Evolutionary conservation across 1,284 basidiomycete species (phyloP), one percentile per base, ranked within the genome.

Genomic region (Pterula multifida): DNA sequence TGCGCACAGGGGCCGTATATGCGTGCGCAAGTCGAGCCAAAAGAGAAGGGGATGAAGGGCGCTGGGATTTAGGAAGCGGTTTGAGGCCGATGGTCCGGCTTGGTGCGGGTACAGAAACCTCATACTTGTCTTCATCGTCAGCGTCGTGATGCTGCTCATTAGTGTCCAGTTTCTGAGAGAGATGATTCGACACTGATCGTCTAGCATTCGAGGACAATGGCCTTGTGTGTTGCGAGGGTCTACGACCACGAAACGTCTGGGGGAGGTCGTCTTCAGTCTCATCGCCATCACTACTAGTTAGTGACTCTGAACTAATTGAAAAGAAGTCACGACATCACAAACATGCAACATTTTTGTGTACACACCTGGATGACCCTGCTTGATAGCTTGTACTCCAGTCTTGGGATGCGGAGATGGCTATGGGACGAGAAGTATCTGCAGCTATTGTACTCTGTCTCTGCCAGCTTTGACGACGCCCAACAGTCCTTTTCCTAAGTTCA

Each of bases 301-400:
- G 59, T 53, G 36, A 24, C 24, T 44, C 46, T 32, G 49, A 15
- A 17, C 17, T 21, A 44, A n/a, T 26, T 50, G 36, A 12, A 23
- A 26, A 45, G 11, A 13, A 22, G 13, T 24, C 19, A 39, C 13
- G 17, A 15, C 19, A 25, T 45, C 6, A 49, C 25, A 46, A 21
- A 15, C 21, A 44, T 19, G 19, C 47, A 39, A 26, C 24, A 45
- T 25, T 39, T 51, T 19, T 44, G 21, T n/a, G n/a, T 42, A 53
- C 68, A 45, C 55, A 83, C 82, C 81, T 77, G 13, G 85, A 88
- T 24, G 83, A 84, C 28, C 85, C 86, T 17, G 80, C 85, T 54
- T 85, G 81, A 63, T 89, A 89, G 57, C 85, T 89, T n/a, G 86
- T 87, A 58, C 84, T 89, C 79, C 85, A 79, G 56, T 79, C 85